Conservation (phyloP, 345 rosid species). For the Salix caprea region DNA sequence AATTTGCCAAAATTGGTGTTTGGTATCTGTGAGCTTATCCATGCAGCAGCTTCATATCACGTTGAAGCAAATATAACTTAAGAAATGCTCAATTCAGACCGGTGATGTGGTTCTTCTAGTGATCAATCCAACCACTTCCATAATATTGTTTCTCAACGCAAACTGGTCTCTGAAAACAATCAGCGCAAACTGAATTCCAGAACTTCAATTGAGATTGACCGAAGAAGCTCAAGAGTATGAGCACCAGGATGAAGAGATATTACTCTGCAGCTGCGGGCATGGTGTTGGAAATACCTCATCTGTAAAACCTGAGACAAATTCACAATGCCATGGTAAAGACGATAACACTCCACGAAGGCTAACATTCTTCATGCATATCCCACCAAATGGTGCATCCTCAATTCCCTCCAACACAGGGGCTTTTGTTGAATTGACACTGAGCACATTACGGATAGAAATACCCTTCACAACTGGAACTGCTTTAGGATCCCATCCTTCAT, state of each 20-base stretch:
- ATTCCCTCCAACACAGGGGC: conserved; percentile 74
- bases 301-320: conserved; percentile 66
- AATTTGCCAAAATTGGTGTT: not conserved
- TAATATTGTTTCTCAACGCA: not conserved
- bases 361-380: conserved; percentile 71
- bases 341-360: conserved; percentile 49
- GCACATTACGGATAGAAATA: conserved; percentile 51
- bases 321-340: conserved; percentile 66
- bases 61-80: not conserved
- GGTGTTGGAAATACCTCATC: conserved; percentile 55
- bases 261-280: conserved; percentile 59
- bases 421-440: conserved; percentile 68
- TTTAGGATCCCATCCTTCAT: conserved; percentile 73
- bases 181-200: not conserved
- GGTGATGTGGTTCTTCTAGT: not conserved
- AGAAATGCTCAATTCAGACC: not conserved
- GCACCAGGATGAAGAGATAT: conserved; percentile 42
- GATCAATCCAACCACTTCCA: not conserved
- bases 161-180: not conserved
- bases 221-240: conserved; percentile 16
- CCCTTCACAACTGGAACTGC: conserved; percentile 77
- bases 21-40: not conserved
- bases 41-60: not conserved
- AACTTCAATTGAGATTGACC: not conserved
- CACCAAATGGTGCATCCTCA: conserved; percentile 55